Base-by-base conservation (phyloP, 2,329 filamentous ascomycete genomes). In the Xylaria sp. region DNA sequence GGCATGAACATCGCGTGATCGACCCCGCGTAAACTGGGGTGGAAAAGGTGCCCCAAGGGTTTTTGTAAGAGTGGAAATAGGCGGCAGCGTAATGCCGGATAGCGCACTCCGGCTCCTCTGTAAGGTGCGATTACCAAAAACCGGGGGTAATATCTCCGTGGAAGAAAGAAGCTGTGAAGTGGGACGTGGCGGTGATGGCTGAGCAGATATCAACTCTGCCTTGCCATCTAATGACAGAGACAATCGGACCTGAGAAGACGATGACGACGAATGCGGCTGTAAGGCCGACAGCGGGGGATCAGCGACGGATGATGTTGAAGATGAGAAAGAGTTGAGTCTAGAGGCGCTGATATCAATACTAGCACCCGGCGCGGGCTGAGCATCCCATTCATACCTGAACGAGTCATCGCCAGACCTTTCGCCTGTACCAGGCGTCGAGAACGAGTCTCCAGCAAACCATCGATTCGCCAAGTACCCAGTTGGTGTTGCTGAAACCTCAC, bases 221-320 rank as follows among this genome's bases (percentile, higher is more conserved):
- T 93, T 94, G 67, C 94, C 94, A 72, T 97, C 92, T 31, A 93
- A 84, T 17, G 92, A 95, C 71, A 95, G 87, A 1, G 91, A 92
- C 27, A 97, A 82, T 49, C 92, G 88, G 59, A 96, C 84, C 27
- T 85, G 83, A 49, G 85, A 66, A 27, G 63, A 59, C 7, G 60
- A 59, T 9, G 60, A 77, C 48, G 77, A 76, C 52, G 75, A 77
- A 49, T 74, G 75, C 49, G 74, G 71, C 54, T 78, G 72, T 13
- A 78, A 72, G 48, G 75, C 55, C 11, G 73, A 63, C 13, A 80
- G 78, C n/a, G 75, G 72, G 47, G 75, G 74, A 48, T 70, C 64
- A 38, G 66, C 41, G 21, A 77, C 77, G 8, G 80, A 78, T 65
- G 75, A 78, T 48, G 77, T 76, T 1, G 80, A 79, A 31, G 78